Base-by-base conservation (phyloP, 192 early-diverging fungal genomes). In the Chytriomyces sp. region DNA sequence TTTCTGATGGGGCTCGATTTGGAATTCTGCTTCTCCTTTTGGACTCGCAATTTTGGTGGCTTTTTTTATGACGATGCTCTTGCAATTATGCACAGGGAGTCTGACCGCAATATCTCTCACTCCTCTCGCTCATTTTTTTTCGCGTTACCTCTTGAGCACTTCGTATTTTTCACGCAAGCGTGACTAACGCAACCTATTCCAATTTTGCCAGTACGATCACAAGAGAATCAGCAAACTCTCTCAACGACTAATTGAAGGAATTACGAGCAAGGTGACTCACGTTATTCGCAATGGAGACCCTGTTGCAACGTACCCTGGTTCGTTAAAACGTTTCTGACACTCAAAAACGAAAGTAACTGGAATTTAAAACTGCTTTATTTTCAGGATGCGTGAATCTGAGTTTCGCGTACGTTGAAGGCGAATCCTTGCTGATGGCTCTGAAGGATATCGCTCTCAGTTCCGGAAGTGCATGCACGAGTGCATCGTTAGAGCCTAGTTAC, bases 381-480 rank as follows among this genome's bases (percentile, higher is more conserved):
- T 4, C 49, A 86, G 93, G 95, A 23, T 98, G 97, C 80, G 94
- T 98, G 66, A 98, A 98, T 78, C 86, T 98, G 53, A 96, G 94
- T 13, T 98, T 98, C 76, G 92, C 95, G 5, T 98, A 95, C 82
- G 93, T 98, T 18, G 97, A 98, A 85, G 97, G 97, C 60, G 97
- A 98, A 83, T 97, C 95, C 8, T 87, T 98, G 46, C 84, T 98
- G 64, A 98, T 98, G 97, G 97, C 97, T 0, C 88, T 98, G 7
- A 98, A 98, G 80, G 96, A 98, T 65, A 93, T 98, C 72, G 97
- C 97, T 2, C 87, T 98, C 49, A 95, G 94, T 5, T 97, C 96
- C 23, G 97, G 97, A 10, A 93, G 91, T 5, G 97, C 97, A 4
- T 98, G 97, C 86, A 98, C 97, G 7, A 95, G 93, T 61, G 97